Base-by-base conservation (phyloP, 768 basidiomycete species). In the Macrolepiota albuminosa region DNA sequence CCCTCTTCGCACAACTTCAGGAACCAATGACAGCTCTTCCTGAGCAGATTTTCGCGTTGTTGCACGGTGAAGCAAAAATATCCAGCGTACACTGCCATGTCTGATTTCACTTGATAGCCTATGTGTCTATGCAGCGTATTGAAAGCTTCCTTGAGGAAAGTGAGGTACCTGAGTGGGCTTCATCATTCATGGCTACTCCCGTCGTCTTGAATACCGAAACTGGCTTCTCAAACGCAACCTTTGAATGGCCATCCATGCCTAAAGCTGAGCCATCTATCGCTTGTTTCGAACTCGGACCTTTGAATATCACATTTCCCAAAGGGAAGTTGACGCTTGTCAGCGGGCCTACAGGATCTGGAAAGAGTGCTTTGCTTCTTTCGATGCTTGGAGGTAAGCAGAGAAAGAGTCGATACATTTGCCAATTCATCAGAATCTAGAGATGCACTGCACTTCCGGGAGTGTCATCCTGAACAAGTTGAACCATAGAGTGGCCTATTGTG, bases 51-150 rank as follows among this genome's bases (percentile, higher is more conserved):
- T 84, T 86, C 60, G 85, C 86, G 6, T 74, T 88, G 71, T 69
- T 88, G 9, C 76, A 86, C 47, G 86, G 86, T 86, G 58, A 62
- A 73, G 57, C 14, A 9, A 11, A 43, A 24, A 4, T 56, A 39
- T 34, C 26, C 10, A 31, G 9, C 29, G 2, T 26, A 47, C 21
- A 46, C 43, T 29, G 57, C 18, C 39, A 37, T 59, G n/a, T 31
- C 52, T 67, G 47, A 65, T 59, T 58, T 53, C 45, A 55, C 56
- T 39, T 18, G 40, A 9, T 51, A 84, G 85, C 89, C 7, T 86
- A 87, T 66, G 86, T 95, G 24, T 89, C 90, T 4, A 86, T 93
- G 83, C 83, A 88, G 66, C 84, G 91, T 54, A 91, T 95, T 61
- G 85, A 92, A 67, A 77, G 72, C 4, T 92, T 88, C 71, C 75